A percentile compares a stretch with the other conserved stretches of the same genome.
Evolutionary conservation across 1,284 basidiomycete species (phyloP).

Genomic region (Cystobasidium sp.): DNA sequence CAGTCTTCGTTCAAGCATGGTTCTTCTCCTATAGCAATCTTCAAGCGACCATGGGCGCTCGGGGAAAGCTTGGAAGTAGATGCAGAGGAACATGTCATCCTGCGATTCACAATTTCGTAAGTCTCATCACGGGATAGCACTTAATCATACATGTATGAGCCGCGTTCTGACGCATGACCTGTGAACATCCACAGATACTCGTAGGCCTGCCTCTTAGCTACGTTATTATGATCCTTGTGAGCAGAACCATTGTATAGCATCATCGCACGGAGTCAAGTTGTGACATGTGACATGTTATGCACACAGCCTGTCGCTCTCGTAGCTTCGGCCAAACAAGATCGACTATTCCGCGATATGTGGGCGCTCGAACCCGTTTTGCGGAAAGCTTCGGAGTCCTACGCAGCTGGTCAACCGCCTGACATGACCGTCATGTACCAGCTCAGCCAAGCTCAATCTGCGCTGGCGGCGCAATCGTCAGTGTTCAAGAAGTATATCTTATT

Average conservation of each 20-base stretch:
- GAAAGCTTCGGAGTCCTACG: neutral
- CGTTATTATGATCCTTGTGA: neutral
- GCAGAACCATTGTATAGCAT: neutral
- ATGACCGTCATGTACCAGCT: neutral
- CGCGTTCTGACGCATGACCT: no score
- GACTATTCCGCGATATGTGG: neutral
- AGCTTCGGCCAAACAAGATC: neutral
- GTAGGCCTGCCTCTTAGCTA: neutral
- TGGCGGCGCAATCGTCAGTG: neutral
- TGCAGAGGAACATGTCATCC: neutral
- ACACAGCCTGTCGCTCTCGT: neutral
- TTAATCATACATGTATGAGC: no score
- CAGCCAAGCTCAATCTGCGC: neutral
- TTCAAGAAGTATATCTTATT: neutral
- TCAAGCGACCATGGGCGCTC: conserved; percentile 7
- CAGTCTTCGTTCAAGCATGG: conserved; percentile 18
- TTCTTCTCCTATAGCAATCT: conserved; percentile 24
- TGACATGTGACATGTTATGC: neutral
- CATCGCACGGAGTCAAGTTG: no score
- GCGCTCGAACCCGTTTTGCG: neutral
- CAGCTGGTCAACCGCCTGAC: neutral
- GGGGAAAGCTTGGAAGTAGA: neutral
- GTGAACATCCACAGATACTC: no score
- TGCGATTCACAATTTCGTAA: conserved; percentile 19
- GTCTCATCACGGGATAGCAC: neutral